Conservation (phyloP, 306 rosid genomes). For the Aeschynomene evenia region DNA sequence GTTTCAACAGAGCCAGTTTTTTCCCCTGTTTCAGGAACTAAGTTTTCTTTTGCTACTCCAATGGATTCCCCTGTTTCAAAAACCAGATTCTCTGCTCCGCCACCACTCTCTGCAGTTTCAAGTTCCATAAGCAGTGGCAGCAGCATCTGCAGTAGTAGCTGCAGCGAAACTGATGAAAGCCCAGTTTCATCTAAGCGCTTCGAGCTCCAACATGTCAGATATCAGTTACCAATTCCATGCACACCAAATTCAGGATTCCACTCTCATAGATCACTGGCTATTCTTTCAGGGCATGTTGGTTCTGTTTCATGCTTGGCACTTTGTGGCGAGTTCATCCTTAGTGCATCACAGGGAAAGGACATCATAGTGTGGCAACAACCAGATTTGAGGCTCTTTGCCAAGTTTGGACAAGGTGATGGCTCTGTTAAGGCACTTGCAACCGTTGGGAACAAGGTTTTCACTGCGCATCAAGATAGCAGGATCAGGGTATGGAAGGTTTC, state of each 20-base stretch:
- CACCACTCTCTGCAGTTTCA: constrained; percentile 42
- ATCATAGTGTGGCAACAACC: constrained; percentile 94
- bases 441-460: not conserved
- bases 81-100: constrained; percentile 17
- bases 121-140: constrained; percentile 36
- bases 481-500: constrained; percentile 92
- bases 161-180: constrained; percentile 54
- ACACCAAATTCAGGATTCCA: constrained; percentile 36
- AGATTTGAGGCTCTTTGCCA: constrained; percentile 60
- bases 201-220: constrained; percentile 19
- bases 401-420: constrained; percentile 90
- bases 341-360: constrained; percentile 87
- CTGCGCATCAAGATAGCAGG: constrained; percentile 23
- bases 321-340: constrained; percentile 88
- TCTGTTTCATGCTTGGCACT: constrained; percentile 79
- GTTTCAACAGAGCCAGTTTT: not conserved
- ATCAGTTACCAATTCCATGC: constrained; percentile 7
- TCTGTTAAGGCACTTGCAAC: constrained; percentile 73
- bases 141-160: constrained; percentile 19
- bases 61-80: not conserved
- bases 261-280: constrained; percentile 58
- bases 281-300: constrained; percentile 76
- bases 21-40: constrained; percentile 4
- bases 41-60: not conserved
- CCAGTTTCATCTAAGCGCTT: constrained; percentile 36